Percentiles rank a stretch among this genome's conserved stretches.
Conservation (phyloP, 106 monocot genomes). For the Dactylorhiza incarnata region DNA sequence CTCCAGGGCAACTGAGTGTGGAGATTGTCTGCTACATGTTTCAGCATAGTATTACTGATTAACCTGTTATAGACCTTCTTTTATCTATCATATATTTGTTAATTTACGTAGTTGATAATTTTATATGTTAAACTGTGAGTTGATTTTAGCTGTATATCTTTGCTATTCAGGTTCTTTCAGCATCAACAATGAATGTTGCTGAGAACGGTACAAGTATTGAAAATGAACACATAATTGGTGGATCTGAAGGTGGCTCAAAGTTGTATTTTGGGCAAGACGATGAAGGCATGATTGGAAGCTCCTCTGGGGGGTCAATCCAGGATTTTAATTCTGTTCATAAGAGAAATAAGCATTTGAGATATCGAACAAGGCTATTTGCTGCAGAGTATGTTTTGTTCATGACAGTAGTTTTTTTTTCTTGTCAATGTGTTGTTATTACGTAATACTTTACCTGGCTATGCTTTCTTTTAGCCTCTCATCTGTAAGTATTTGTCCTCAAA, state of each 20-base stretch:
- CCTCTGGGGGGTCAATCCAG: conserved; percentile 19
- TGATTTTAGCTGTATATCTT: background rate
- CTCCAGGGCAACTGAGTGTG: too few species aligned
- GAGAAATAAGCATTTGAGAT: conserved; percentile 79
- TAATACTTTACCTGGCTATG: background rate
- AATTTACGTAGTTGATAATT: background rate
- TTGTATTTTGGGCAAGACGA: conserved; percentile 66
- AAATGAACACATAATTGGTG: conserved; percentile 24
- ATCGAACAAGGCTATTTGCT: conserved; percentile 92
- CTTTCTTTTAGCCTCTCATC: background rate
- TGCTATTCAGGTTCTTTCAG: conserved; percentile 60
- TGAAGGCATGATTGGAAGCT: conserved; percentile 78
- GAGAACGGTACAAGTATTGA: conserved; percentile 18
- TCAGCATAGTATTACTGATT: background rate
- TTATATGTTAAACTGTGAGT: background rate
- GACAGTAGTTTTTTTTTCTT: background rate
- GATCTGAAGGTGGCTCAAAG: conserved; percentile 30
- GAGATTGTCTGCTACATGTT: background rate
- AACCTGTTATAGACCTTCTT: background rate
- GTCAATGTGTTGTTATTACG: background rate
- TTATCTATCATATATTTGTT: background rate
- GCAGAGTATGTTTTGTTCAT: conserved; percentile 71
- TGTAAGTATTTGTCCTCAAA: background rate
- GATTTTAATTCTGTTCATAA: conserved; percentile 23
- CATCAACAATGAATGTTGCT: conserved; percentile 33